Percentiles rank a stretch among this genome's conserved stretches.
phyloP scores from a whole-genome alignment of 257 asterid species.

The Przewalskia tangutica region DNA sequence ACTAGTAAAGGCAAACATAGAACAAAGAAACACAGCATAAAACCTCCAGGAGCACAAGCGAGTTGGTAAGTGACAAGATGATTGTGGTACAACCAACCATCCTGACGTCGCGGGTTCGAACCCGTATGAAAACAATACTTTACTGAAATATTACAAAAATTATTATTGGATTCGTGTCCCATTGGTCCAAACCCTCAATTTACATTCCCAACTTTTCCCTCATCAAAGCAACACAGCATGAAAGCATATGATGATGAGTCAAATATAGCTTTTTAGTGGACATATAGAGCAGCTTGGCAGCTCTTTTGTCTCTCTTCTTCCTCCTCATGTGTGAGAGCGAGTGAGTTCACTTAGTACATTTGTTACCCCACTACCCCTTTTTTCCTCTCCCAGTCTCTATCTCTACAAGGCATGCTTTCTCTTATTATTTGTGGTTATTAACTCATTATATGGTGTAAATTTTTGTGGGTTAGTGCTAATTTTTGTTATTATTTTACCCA shows the following conservation, averaged over 20 bases:
- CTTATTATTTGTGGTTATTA: constrained; percentile 14
- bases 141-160: no score
- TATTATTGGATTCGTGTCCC: no score
- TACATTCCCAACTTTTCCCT: no score
- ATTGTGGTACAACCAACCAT: no score
- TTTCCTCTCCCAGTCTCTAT: background rate
- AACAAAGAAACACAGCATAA: constrained; percentile 15
- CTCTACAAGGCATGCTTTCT: constrained; percentile 30
- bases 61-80: no score
- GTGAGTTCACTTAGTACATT: constrained; percentile 6
- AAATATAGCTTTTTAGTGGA: constrained; percentile 23
- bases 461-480: constrained; percentile 18
- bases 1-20: background rate
- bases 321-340: constrained; percentile 14
- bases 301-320: constrained; percentile 18
- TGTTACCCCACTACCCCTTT: background rate
- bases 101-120: no score
- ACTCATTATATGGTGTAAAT: constrained; percentile 23
- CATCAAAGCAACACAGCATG: constrained; percentile 17
- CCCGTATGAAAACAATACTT: no score
- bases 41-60: no score
- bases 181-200: no score
- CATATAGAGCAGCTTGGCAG: constrained; percentile 16
- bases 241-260: constrained; percentile 33
- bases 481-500: constrained; percentile 1